phyloP scores from a whole-genome alignment of 495 filamentous ascomycete genomes.

The Cenococcum geophilum region DNA sequence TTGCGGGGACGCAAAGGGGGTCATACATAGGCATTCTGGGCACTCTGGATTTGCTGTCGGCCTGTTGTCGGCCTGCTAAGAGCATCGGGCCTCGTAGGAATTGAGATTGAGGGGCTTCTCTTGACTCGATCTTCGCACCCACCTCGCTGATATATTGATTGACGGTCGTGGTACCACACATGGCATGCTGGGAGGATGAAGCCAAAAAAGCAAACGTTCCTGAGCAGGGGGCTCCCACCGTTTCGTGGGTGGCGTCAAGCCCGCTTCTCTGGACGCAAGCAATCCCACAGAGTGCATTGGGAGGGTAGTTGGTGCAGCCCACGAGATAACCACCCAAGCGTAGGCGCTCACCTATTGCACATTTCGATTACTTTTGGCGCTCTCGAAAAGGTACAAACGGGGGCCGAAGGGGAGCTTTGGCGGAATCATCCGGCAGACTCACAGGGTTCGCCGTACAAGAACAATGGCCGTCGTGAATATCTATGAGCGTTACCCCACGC shows the following conservation, averaged over 20 bases:
- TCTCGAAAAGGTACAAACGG: neutral
- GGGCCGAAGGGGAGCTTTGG: neutral
- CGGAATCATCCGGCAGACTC: neutral
- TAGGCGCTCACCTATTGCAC: neutral
- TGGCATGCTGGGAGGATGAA: too few relatives aligned
- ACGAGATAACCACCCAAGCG: constrained; percentile 3
- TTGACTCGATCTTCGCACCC: too few relatives aligned
- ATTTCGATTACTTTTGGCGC: constrained; percentile 6
- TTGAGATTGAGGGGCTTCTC: neutral
- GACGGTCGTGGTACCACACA: neutral
- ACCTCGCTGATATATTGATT: neutral
- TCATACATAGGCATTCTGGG: too few relatives aligned
- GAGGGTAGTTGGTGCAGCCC: neutral
- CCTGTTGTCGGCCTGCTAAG: neutral
- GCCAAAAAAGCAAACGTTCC: too few relatives aligned
- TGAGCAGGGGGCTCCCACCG: too few relatives aligned
- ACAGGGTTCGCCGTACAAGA: neutral
- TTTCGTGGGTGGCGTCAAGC: too few relatives aligned
- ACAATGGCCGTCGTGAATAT: neutral
- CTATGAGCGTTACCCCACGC: constrained; percentile 1
- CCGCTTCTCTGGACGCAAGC: neutral
- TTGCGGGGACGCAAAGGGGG: neutral
- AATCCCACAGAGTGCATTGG: neutral
- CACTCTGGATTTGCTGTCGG: too few relatives aligned
- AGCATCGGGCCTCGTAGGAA: neutral